Evolutionary conservation across 179 eudicot species (phyloP).

Genomic region (Amaranthus tricolor): DNA sequence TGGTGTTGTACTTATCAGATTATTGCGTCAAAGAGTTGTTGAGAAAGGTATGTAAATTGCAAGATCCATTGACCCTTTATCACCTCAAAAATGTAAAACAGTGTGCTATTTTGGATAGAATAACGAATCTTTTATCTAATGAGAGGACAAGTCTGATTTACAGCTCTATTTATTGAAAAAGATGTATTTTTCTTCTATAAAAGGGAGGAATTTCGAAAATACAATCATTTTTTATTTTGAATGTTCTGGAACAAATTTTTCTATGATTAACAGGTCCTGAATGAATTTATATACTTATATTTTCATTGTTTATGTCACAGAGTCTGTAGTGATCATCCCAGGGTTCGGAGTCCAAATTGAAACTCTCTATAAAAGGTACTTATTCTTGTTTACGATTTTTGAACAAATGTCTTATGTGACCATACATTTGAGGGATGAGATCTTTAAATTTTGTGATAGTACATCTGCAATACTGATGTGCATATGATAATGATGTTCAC

Average conservation of each 20-base stretch:
- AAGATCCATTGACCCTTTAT: background rate
- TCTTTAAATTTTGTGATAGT: no score
- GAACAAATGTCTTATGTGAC: background rate
- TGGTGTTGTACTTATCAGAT: conserved; percentile 40
- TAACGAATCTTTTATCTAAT: background rate
- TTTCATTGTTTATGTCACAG: conserved; percentile 38
- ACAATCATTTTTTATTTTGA: no score
- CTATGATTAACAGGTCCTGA: background rate
- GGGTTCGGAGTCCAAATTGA: conserved; percentile 91
- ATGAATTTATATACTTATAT: conserved; percentile 13
- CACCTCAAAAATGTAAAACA: background rate
- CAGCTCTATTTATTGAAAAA: background rate
- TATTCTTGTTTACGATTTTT: background rate
- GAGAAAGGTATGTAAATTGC: conserved; percentile 54
- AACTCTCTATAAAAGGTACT: conserved; percentile 77
- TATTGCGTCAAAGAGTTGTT: conserved; percentile 42
- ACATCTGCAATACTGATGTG: background rate
- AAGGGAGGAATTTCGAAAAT: background rate
- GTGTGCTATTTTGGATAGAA: no score
- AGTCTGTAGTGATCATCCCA: conserved; percentile 76
- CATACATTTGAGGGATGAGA: background rate
- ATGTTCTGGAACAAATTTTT: background rate
- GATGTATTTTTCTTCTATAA: background rate
- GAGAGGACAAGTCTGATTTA: background rate
- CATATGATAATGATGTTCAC: background rate